Percentiles rank a stretch among this genome's conserved stretches.
Evolutionary conservation across 179 eudicot species (phyloP).

Genomic region (Monotropa hypopitys): DNA sequence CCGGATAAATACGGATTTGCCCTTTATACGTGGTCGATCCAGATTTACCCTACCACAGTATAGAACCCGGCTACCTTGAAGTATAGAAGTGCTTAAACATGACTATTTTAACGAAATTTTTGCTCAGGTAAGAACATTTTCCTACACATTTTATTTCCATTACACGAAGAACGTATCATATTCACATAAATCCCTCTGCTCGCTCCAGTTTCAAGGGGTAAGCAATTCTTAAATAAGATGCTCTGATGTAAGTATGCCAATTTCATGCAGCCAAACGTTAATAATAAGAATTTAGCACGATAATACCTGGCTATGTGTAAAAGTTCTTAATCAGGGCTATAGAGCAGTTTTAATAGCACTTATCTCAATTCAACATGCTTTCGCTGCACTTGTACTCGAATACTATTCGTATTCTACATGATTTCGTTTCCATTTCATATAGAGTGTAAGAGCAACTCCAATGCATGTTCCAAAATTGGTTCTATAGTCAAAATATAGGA

Average conservation of each 20-base stretch:
- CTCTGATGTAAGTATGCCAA: not conserved
- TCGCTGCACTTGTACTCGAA: not conserved
- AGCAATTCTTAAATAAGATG: not conserved
- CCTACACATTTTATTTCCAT: not conserved
- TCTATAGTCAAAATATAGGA: too few relatives aligned
- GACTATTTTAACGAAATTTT: not conserved
- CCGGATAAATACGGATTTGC: too few relatives aligned
- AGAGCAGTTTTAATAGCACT: not conserved
- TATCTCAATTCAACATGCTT: not conserved
- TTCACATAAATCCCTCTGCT: not conserved
- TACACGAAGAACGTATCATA: not conserved
- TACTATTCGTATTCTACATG: not conserved
- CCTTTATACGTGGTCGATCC: too few relatives aligned
- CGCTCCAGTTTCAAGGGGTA: not conserved
- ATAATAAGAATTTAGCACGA: not conserved
- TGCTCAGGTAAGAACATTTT: not conserved
- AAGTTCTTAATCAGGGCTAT: not conserved
- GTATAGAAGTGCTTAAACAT: not conserved
- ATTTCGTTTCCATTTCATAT: not conserved
- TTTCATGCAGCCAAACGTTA: not conserved
- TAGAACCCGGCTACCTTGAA: not conserved
- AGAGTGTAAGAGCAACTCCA: too few relatives aligned
- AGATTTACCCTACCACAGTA: too few relatives aligned
- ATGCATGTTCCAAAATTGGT: too few relatives aligned
- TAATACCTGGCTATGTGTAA: too few relatives aligned